Conservation (phyloP, 129 eudicot genomes). For the carrot (Daucus carota) region DNA sequence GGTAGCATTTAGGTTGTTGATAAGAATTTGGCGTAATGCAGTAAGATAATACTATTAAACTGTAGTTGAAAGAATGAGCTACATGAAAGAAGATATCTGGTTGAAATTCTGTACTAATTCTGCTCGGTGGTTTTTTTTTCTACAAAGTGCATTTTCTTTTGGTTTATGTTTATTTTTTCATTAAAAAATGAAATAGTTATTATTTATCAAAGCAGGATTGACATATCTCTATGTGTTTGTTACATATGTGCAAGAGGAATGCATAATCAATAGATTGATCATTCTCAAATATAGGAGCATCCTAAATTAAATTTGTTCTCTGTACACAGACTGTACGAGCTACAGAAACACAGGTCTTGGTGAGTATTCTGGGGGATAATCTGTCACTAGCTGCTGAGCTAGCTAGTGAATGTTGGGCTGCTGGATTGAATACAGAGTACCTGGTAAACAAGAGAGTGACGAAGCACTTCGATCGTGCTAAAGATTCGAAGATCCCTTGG, state of each 20-base stretch:
- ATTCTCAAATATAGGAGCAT: background rate
- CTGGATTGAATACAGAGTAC: conserved; percentile 59
- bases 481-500: conserved; percentile 54
- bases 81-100: background rate
- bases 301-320: background rate
- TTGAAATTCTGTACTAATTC: background rate
- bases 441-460: conserved; percentile 43
- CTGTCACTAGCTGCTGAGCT: conserved; percentile 48
- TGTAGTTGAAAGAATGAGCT: background rate
- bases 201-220: background rate
- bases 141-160: background rate
- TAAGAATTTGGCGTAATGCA: background rate
- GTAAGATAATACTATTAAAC: background rate
- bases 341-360: conserved; percentile 70
- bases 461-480: conserved; percentile 74
- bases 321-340: conserved; percentile 44
- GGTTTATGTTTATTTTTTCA: background rate
- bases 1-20: background rate
- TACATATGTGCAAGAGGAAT: background rate
- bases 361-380: conserved; percentile 61
- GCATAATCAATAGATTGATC: background rate
- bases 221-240: background rate
- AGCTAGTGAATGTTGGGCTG: conserved; percentile 61
- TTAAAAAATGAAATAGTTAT: background rate
- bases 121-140: no score